phyloP scores from a whole-genome alignment of 139 green algal genomes.

The Nannochloris sp. region DNA sequence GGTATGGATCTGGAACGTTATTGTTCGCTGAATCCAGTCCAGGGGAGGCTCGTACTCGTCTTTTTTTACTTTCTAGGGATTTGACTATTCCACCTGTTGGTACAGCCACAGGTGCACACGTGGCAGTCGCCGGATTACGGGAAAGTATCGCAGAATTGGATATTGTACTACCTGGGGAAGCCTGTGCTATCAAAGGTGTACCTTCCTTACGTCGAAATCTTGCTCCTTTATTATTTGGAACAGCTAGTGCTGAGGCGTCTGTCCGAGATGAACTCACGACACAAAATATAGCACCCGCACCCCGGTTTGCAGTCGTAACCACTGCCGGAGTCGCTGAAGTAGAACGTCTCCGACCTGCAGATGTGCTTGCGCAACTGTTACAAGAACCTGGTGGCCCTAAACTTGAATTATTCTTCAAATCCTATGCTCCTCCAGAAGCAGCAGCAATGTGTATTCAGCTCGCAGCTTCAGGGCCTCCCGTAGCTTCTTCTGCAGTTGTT shows the following conservation, averaged over 20 bases:
- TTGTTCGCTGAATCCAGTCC: constrained; percentile 55
- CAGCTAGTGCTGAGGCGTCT: constrained; percentile 1
- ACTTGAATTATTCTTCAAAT: constrained; percentile 73
- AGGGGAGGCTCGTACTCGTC: constrained; percentile 12
- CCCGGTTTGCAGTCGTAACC: constrained; percentile 69
- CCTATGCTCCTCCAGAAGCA: constrained; percentile 69
- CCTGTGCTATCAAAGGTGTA: constrained; percentile 22
- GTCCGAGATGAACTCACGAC: constrained; percentile 48
- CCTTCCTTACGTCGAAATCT: constrained; percentile 1
- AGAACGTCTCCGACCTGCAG: constrained; percentile 64
- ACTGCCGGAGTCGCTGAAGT: constrained; percentile 71
- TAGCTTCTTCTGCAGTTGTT: constrained; percentile 1
- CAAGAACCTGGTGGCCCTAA: constrained; percentile 45
- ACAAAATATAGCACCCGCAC: constrained; percentile 55
- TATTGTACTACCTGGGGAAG: constrained; percentile 48
- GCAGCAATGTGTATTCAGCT: constrained; percentile 84
- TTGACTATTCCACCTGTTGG: constrained; percentile 42
- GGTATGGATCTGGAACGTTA: constrained; percentile 51
- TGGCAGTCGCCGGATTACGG: constrained; percentile 41
- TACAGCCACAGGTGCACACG: constrained; percentile 33
- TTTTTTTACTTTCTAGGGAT: constrained; percentile 35
- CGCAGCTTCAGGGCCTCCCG: constrained; percentile 29
- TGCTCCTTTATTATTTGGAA: not conserved
- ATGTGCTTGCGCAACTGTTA: constrained; percentile 52
- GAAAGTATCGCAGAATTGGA: constrained; percentile 67